phyloP scores from a whole-genome alignment of 2,329 filamentous ascomycete genomes.

The Bipolaris victoriae region DNA sequence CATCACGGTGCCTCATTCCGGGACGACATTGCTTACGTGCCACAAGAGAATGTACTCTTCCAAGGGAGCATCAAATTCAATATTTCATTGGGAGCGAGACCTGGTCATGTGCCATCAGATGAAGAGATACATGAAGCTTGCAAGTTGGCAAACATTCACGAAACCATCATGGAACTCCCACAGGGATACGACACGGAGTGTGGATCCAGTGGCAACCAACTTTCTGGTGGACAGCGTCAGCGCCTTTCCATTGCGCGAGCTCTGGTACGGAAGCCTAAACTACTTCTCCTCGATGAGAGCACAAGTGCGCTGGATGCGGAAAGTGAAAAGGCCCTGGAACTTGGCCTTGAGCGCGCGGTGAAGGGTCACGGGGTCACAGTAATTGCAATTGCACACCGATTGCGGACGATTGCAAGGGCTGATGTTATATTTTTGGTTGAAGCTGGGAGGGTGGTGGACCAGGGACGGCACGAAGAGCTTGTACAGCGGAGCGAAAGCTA shows the following conservation, averaged over 20 bases:
- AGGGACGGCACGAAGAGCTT: slow-evolving; percentile 58
- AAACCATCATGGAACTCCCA: slow-evolving; percentile 67
- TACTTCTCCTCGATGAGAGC: slow-evolving; percentile 53
- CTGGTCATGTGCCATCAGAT: slow-evolving; percentile 61
- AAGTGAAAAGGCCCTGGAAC: slow-evolving; percentile 50
- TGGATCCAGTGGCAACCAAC: slow-evolving; percentile 49
- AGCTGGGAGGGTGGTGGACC: slow-evolving; percentile 55
- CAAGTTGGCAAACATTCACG: slow-evolving; percentile 72
- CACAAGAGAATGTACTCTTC: slow-evolving; percentile 57
- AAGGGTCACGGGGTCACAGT: slow-evolving; percentile 48
- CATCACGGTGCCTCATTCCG: slow-evolving; percentile 50
- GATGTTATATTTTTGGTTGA: slow-evolving; percentile 57
- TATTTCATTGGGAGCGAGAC: slow-evolving; percentile 56
- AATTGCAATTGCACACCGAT: slow-evolving; percentile 54
- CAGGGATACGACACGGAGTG: slow-evolving; percentile 68
- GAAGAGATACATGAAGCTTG: slow-evolving; percentile 71
- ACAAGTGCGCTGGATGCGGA: slow-evolving; percentile 54
- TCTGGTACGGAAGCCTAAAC: slow-evolving; percentile 50
- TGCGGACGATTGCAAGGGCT: slow-evolving; percentile 51
- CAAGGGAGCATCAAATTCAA: slow-evolving; percentile 58
- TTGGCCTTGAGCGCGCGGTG: slow-evolving; percentile 48
- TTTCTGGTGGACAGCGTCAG: slow-evolving; percentile 54
- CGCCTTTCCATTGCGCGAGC: slow-evolving; percentile 53
- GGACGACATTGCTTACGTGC: slow-evolving; percentile 55
- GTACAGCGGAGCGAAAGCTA: slow-evolving; percentile 58